phyloP scores from a whole-genome alignment of 345 rosid genomes.

The Syzygium oleosum region DNA sequence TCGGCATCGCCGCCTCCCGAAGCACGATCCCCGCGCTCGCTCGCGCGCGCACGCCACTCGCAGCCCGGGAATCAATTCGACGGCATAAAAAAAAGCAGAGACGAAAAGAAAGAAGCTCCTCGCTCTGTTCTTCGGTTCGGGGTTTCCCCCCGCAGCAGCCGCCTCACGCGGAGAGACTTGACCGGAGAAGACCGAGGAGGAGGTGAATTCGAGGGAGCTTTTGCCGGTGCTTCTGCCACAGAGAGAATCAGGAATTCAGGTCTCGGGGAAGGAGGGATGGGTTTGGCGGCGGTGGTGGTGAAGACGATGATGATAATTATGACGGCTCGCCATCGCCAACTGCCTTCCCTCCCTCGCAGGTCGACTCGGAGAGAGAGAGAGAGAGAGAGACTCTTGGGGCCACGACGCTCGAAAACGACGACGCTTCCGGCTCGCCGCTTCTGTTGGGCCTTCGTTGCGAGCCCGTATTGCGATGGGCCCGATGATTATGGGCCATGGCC shows the following conservation, averaged over 20 bases:
- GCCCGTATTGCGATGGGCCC: neutral
- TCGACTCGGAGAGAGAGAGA: neutral
- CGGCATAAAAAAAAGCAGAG: neutral
- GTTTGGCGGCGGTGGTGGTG: neutral
- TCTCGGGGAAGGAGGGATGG: neutral
- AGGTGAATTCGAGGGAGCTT: neutral
- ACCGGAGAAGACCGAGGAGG: no score
- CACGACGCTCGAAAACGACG: neutral
- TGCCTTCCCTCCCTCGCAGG: neutral
- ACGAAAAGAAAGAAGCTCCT: neutral
- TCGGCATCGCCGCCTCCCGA: constrained; percentile 11
- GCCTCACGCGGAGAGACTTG: neutral
- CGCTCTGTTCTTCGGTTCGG: neutral
- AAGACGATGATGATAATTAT: neutral
- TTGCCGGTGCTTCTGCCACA: neutral
- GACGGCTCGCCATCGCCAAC: neutral
- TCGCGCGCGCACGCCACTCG: no score
- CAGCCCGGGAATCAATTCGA: neutral
- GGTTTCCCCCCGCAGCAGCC: neutral
- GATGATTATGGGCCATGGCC: neutral
- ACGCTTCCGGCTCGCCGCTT: neutral
- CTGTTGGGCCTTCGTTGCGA: neutral
- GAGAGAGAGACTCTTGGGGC: neutral
- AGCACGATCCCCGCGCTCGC: neutral
- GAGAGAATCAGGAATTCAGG: neutral